Evolutionary conservation across 345 rosid species (phyloP), one percentile per base, ranked within the genome.

Genomic region (Rhodamnia argentea): DNA sequence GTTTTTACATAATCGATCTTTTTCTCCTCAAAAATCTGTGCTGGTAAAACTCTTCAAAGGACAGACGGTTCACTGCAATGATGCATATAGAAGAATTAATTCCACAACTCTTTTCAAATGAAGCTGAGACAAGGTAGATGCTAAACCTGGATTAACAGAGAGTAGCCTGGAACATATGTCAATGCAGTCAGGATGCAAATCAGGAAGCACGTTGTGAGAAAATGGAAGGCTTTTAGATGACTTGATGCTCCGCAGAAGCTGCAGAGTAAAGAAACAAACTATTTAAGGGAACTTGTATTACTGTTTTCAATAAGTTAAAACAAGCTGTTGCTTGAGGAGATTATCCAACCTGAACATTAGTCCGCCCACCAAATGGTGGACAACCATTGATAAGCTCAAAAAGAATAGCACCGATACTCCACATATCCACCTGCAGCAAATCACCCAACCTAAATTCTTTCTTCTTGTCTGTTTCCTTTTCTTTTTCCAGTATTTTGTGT

Each of bases 381-480:
- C 90, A 87, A 13, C 97, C 96, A 57, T 93, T 92, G 85, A 95
- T 94, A 78, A 95, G 92, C 92, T 95, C 93, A 59, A 94, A 95
- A 83, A 93, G 95, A 84, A 95, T 93, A 27, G 92, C 95, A 86
- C 96, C 94, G 44, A 93, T 42, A 86, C 96, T 92, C 96, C 95
- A 95, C 95, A 93, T 93, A 86, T 95, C 96, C 86, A 91, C 94
- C 98, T 95, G 78, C 78, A 37, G 78, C 78, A 70, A 37, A 70
- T 70, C 78, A 37, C 13, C 29, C 78, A 44, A 5, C 78, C 78
- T 70, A 70, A 70, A 70, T 70, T 70, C 78, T 32, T 51, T 70
- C 26, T 37, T 37, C 78, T 37, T 18, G 47, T 70, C 3, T 70
- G 47, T 64, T 64, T 29, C 76, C 76, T 9, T 70, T 70, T 70